Evolutionary conservation across 2,329 filamentous ascomycete species (phyloP).

Genomic region (Pyricularia sp.): DNA sequence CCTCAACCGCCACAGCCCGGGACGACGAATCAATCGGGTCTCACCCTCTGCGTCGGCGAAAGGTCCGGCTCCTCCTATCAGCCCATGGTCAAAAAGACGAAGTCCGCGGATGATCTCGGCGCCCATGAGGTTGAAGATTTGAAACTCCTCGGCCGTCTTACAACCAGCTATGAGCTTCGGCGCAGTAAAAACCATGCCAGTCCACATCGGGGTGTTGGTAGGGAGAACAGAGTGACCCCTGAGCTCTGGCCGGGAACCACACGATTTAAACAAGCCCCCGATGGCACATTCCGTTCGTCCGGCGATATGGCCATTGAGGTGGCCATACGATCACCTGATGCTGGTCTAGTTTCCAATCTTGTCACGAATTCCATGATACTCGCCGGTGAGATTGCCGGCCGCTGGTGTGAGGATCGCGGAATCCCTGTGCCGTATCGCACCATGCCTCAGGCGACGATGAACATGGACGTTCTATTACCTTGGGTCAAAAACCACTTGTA

Average conservation of each 20-base stretch:
- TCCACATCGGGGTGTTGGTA: constrained; percentile 15
- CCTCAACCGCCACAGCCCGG: constrained; percentile 17
- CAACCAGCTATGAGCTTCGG: constrained; percentile 15
- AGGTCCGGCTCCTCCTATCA: neutral
- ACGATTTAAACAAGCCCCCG: constrained; percentile 8
- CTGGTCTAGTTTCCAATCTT: constrained; percentile 18
- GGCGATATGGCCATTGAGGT: constrained; percentile 40
- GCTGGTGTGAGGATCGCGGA: constrained; percentile 43
- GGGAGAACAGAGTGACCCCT: constrained; percentile 23
- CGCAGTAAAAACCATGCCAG: constrained; percentile 23
- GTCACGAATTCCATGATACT: constrained; percentile 44
- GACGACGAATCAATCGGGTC: constrained; percentile 8
- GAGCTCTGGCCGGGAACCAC: constrained; percentile 25
- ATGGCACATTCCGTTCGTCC: constrained; percentile 19
- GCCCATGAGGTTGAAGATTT: constrained; percentile 31
- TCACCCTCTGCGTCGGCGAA: neutral
- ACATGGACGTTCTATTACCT: constrained; percentile 23
- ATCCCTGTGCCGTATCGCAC: constrained; percentile 48
- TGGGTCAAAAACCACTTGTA: constrained; percentile 25
- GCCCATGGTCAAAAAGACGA: neutral
- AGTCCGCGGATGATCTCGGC: constrained; percentile 23
- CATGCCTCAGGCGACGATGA: constrained; percentile 26
- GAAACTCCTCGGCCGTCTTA: constrained; percentile 30
- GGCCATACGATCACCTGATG: constrained; percentile 13
- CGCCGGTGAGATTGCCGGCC: constrained; percentile 47